Percentiles rank a stretch among this genome's conserved stretches.
Evolutionary conservation across 169 alveolate genomes (phyloP).

Genomic region (Theileria parva): DNA sequence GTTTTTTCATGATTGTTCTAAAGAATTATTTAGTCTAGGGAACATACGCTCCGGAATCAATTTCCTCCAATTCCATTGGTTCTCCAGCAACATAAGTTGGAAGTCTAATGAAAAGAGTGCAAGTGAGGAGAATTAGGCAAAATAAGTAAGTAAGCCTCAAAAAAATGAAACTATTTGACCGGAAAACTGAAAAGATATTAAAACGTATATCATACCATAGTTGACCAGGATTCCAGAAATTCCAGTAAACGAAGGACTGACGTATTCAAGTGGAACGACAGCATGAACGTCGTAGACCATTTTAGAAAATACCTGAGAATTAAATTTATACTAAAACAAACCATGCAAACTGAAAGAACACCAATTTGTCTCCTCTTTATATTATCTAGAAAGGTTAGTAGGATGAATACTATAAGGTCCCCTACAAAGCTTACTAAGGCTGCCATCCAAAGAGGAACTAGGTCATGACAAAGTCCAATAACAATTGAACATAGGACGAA

Average conservation of each 20-base stretch:
- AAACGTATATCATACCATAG: not conserved
- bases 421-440: constrained; percentile 20
- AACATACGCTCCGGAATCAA: constrained; percentile 46
- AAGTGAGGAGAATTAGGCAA: constrained; percentile 19
- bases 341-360: constrained; percentile 40
- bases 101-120: constrained; percentile 33
- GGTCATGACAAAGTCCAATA: constrained; percentile 53
- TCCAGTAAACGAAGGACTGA: constrained; percentile 60
- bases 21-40: not conserved
- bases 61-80: constrained; percentile 55
- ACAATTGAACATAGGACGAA: constrained; percentile 29
- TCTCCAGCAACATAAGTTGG: constrained; percentile 45
- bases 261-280: constrained; percentile 34
- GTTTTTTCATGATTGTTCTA: constrained; percentile 21
- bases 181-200: constrained; percentile 21
- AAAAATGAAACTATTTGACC: constrained; percentile 50
- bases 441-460: constrained; percentile 51
- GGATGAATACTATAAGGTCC: constrained; percentile 21
- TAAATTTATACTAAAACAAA: not conserved
- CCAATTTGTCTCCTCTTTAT: constrained; percentile 26
- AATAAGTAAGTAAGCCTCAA: constrained; percentile 34
- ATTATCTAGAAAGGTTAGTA: constrained; percentile 8
- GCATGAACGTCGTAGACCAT: constrained; percentile 57
- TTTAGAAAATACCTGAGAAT: constrained; percentile 35
- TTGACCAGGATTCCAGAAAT: constrained; percentile 43